Conservation (phyloP, 1,139 yeast genomes). For the Taiozyma onychis region DNA sequence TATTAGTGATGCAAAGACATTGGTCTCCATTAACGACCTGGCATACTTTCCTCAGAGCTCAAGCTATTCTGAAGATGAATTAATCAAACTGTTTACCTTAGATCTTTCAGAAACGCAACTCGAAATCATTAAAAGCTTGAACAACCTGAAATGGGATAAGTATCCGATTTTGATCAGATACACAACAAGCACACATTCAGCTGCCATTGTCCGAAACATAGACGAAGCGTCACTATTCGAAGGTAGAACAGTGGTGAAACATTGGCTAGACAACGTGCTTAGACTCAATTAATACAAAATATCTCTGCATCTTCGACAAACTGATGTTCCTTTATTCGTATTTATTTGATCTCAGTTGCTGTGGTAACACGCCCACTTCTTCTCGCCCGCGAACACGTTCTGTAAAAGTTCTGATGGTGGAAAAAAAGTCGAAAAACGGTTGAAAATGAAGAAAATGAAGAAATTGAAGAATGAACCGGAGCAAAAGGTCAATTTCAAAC, state of each 20-base stretch:
- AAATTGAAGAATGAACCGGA: background rate
- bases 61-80: constrained; percentile 8
- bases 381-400: background rate
- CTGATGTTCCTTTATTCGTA: background rate
- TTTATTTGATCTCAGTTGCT: background rate
- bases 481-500: too few species aligned
- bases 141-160: constrained; percentile 59
- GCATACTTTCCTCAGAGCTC: constrained; percentile 18
- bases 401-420: background rate
- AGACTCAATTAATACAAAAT: constrained; percentile 3
- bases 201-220: constrained; percentile 62
- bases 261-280: constrained; percentile 48
- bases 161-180: constrained; percentile 63
- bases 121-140: constrained; percentile 50
- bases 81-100: constrained; percentile 30
- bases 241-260: constrained; percentile 62
- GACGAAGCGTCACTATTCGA: constrained; percentile 39
- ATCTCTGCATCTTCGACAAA: background rate
- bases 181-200: constrained; percentile 72
- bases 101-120: constrained; percentile 40
- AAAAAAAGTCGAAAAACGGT: background rate
- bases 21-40: constrained; percentile 12
- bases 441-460: background rate
- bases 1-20: background rate
- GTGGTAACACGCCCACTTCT: background rate